A percentile compares a stretch with the other conserved stretches of the same genome.
These are phyloP conservation scores for Fagopyrum esculentum DNA, from an alignment of 148 eudicot species.

Conservation along the genomic window DNA sequence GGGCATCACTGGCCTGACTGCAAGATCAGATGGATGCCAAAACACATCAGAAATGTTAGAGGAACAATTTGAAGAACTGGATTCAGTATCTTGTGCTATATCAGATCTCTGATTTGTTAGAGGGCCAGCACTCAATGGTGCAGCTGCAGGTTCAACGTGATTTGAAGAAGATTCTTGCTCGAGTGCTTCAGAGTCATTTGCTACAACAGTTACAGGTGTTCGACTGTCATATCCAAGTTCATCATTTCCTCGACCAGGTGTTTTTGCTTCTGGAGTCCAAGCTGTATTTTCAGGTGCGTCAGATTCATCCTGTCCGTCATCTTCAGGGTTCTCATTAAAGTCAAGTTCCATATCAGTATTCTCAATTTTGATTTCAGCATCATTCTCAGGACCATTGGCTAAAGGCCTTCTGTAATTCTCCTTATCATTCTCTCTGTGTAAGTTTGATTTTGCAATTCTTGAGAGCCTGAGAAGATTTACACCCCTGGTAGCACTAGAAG, in stretches of 20 bases:
- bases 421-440: slow-evolving; percentile 86
- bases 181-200: slow-evolving; percentile 50
- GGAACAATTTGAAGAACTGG: slow-evolving; percentile 47
- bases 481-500: slow-evolving; percentile 40
- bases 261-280: slow-evolving; percentile 39
- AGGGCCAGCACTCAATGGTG: slow-evolving; percentile 67
- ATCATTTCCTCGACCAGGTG: slow-evolving; percentile 26
- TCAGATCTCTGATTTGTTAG: slow-evolving; percentile 44
- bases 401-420: slow-evolving; percentile 92
- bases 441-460: slow-evolving; percentile 88
- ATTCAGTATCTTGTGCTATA: slow-evolving; percentile 43
- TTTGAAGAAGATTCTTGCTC: slow-evolving; percentile 54
- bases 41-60: slow-evolving; percentile 61
- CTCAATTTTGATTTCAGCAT: slow-evolving; percentile 81
- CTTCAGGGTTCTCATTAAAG: slow-evolving; percentile 79
- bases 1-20: slow-evolving; percentile 98
- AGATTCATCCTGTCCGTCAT: slow-evolving; percentile 69
- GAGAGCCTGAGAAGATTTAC: slow-evolving; percentile 87
- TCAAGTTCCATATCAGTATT: slow-evolving; percentile 99
- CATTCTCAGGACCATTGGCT: slow-evolving; percentile 65
- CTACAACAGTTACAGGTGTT: slow-evolving; percentile 25
- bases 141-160: slow-evolving; percentile 32
- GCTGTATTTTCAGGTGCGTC: slow-evolving; percentile 49
- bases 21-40: slow-evolving; percentile 98
- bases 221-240: slow-evolving; percentile 32